Percentiles rank a stretch among this genome's conserved stretches.
These are phyloP conservation scores for Alliaria petiolata DNA, from an alignment of 345 rosid species.

Conservation along the genomic window DNA sequence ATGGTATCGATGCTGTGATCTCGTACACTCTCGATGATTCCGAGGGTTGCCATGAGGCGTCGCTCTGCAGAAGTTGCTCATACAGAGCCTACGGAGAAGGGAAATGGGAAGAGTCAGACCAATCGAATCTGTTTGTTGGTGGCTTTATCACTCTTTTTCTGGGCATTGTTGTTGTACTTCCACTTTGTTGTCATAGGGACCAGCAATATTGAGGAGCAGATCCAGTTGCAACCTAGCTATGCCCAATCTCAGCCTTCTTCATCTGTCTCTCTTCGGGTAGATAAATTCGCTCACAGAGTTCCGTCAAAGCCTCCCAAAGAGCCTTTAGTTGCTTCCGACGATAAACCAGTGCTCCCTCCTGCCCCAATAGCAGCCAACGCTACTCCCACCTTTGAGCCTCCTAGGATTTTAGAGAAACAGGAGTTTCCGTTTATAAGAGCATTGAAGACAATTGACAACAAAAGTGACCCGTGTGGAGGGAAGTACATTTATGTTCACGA, in stretches of 20 bases:
- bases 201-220: constrained; percentile 33
- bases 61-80: constrained; percentile 43
- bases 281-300: constrained; percentile 25
- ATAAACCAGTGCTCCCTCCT: background rate
- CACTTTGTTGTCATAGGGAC: constrained; percentile 57
- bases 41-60: constrained; percentile 57
- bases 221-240: constrained; percentile 31
- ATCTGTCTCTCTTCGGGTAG: constrained; percentile 22
- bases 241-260: constrained; percentile 19
- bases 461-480: constrained; percentile 82
- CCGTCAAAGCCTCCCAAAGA: constrained; percentile 15
- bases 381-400: background rate
- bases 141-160: constrained; percentile 51
- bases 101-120: constrained; percentile 48
- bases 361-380: background rate
- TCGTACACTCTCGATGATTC: background rate
- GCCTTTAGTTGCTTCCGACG: background rate
- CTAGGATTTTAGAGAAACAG: constrained; percentile 27
- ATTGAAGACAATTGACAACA: constrained; percentile 71
- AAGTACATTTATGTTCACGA: constrained; percentile 78
- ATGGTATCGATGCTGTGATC: constrained; percentile 25
- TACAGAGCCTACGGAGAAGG: constrained; percentile 56
- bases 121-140: constrained; percentile 53
- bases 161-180: constrained; percentile 64
- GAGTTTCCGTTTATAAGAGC: constrained; percentile 59